phyloP scores from a whole-genome alignment of 179 eudicot genomes.

The Beta lomatogona region DNA sequence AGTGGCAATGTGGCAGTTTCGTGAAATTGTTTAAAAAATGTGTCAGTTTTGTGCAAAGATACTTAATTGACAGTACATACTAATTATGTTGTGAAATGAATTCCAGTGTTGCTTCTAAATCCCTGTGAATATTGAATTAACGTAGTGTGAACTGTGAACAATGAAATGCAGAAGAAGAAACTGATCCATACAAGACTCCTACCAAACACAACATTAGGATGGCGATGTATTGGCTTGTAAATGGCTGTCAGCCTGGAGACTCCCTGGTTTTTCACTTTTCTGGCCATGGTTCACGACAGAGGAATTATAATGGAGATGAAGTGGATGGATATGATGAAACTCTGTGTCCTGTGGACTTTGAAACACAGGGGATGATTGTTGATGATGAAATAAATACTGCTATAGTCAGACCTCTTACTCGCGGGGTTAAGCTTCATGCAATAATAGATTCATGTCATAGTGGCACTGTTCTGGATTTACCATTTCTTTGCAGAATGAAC shows the following conservation, averaged over 20 bases:
- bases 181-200: slow-evolving; percentile 76
- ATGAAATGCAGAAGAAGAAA: slow-evolving; percentile 82
- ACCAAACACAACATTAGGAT: slow-evolving; percentile 77
- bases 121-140: not conserved
- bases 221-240: slow-evolving; percentile 89
- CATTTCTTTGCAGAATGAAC: slow-evolving; percentile 89
- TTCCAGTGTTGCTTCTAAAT: not conserved
- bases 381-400: slow-evolving; percentile 93
- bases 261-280: slow-evolving; percentile 92
- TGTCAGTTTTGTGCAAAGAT: not conserved
- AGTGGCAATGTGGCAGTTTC: not conserved
- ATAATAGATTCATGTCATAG: slow-evolving; percentile 97
- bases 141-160: not conserved
- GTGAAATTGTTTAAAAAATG: not conserved
- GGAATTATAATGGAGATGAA: slow-evolving; percentile 77
- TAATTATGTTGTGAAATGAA: not conserved
- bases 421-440: slow-evolving; percentile 92
- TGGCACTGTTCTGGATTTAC: slow-evolving; percentile 89
- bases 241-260: slow-evolving; percentile 94
- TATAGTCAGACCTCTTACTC: slow-evolving; percentile 83
- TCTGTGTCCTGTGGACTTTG: slow-evolving; percentile 89
- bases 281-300: slow-evolving; percentile 92
- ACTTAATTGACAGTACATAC: not conserved
- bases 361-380: slow-evolving; percentile 92
- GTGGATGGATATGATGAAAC: slow-evolving; percentile 96